phyloP scores from a whole-genome alignment of 495 filamentous ascomycete species.

The Pseudevernia furfuracea region DNA sequence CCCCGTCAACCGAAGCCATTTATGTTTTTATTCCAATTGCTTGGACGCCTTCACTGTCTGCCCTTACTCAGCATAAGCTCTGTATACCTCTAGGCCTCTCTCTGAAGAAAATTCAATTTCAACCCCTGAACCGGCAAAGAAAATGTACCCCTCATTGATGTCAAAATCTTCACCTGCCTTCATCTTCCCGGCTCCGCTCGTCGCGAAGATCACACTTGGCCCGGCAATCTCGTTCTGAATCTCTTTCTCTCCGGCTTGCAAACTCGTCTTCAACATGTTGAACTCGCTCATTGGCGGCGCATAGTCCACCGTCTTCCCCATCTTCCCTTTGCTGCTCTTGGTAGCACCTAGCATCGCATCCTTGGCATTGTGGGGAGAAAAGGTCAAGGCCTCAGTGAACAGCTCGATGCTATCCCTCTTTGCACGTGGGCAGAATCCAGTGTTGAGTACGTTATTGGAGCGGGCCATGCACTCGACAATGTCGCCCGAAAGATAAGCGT shows the following conservation, averaged over 20 bases:
- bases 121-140: conserved; percentile 57
- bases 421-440: conserved; percentile 61
- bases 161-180: conserved; percentile 45
- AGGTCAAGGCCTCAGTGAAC: conserved; percentile 55
- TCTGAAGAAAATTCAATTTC: conserved; percentile 42
- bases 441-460: conserved; percentile 70
- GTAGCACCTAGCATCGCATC: conserved; percentile 46
- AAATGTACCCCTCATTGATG: conserved; percentile 56
- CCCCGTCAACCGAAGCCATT: neutral
- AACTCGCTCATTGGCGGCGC: conserved; percentile 68
- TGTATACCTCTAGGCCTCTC: conserved; percentile 47
- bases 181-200: conserved; percentile 54
- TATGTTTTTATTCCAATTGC: neutral
- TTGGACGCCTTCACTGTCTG: neutral
- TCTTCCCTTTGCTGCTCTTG: conserved; percentile 44
- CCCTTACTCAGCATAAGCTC: conserved; percentile 46
- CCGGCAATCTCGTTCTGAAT: conserved; percentile 49
- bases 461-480: conserved; percentile 85
- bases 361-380: conserved; percentile 48
- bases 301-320: conserved; percentile 54
- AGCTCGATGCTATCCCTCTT: conserved; percentile 55
- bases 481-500: conserved; percentile 70
- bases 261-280: conserved; percentile 53
- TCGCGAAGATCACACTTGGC: conserved; percentile 59
- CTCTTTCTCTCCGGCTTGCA: conserved; percentile 52